These are phyloP conservation scores for Voacanga thouarsii DNA, from an alignment of 257 asterid species.

Conservation along the genomic window DNA sequence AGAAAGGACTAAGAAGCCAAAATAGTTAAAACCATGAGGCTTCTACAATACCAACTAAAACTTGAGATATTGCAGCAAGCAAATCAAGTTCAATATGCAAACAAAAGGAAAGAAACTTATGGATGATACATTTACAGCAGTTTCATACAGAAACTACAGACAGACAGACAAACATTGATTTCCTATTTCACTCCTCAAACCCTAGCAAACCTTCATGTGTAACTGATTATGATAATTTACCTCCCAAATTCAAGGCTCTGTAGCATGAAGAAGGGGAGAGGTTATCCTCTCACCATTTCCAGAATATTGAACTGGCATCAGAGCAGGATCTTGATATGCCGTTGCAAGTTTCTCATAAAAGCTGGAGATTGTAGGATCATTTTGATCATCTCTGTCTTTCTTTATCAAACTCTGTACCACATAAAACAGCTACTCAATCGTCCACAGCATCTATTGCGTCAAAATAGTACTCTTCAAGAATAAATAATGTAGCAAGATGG, in stretches of 20 bases:
- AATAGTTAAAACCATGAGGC: background rate
- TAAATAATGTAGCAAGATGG: background rate
- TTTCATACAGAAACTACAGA: background rate
- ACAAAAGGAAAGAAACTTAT: background rate
- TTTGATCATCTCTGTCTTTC: slow-evolving; percentile 64
- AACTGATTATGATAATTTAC: background rate
- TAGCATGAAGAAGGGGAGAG: slow-evolving; percentile 57
- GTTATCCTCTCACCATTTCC: slow-evolving; percentile 36
- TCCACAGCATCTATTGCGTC: background rate
- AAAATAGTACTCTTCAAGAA: background rate
- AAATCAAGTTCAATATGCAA: background rate
- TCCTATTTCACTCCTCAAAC: background rate
- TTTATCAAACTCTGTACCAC: slow-evolving; percentile 72
- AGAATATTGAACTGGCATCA: slow-evolving; percentile 37
- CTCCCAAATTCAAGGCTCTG: slow-evolving; percentile 10
- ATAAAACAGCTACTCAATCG: background rate
- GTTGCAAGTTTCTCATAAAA: slow-evolving; percentile 57
- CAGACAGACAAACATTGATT: background rate
- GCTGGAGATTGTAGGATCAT: slow-evolving; percentile 45
- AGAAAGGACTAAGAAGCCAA: background rate
- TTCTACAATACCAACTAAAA: slow-evolving; percentile 1
- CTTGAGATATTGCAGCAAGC: background rate
- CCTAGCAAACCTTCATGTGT: background rate
- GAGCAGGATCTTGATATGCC: slow-evolving; percentile 74
- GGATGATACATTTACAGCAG: background rate